Evolutionary conservation across 2,329 filamentous ascomycete species (phyloP).

Genomic region (Zymoseptoria brevis): DNA sequence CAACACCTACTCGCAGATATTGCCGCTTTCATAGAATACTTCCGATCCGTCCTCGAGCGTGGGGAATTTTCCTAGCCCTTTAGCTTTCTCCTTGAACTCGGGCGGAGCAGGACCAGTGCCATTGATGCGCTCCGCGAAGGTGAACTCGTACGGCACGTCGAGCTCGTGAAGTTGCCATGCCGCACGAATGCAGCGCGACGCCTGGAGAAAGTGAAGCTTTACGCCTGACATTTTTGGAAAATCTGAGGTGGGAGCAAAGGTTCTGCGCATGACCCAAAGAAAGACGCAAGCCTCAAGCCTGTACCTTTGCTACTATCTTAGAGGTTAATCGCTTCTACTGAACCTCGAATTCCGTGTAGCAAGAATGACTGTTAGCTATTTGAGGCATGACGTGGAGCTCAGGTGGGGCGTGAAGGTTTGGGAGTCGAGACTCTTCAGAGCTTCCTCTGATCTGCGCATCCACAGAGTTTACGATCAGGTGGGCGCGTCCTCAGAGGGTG

Average conservation of each 20-base stretch:
- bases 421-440: neutral
- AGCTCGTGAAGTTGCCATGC: constrained; percentile 43
- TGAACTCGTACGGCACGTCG: constrained; percentile 35
- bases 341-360: neutral
- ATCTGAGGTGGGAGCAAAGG: neutral
- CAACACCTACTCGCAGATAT: constrained; percentile 38
- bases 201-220: constrained; percentile 42
- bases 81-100: constrained; percentile 36
- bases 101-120: constrained; percentile 32
- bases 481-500: no score
- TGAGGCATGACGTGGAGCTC: constrained; percentile 1
- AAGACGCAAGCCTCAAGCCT: neutral
- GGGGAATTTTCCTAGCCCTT: constrained; percentile 41
- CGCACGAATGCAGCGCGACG: constrained; percentile 38
- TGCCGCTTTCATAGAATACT: constrained; percentile 39
- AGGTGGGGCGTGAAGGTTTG: neutral
- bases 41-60: constrained; percentile 36
- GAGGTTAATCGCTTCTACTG: neutral
- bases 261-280: neutral
- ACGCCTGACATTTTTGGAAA: constrained; percentile 19
- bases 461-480: neutral
- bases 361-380: neutral
- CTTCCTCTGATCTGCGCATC: neutral
- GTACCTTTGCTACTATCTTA: neutral
- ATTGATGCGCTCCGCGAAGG: constrained; percentile 33